Conservation (phyloP, 163 green algal genomes). For the Trebouxia gelatinosa region DNA sequence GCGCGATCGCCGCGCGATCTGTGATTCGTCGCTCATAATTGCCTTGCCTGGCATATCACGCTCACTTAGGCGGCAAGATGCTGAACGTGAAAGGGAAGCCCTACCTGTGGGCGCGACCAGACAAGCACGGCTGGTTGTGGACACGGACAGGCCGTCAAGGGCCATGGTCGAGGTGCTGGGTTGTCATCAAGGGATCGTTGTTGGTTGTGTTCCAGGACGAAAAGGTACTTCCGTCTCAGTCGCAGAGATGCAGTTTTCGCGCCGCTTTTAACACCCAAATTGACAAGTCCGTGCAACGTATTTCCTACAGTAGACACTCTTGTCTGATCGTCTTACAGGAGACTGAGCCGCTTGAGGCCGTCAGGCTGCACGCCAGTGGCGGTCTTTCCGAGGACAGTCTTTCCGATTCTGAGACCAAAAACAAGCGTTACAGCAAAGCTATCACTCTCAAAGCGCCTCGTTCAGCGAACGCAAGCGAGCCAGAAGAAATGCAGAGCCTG, state of each 20-base stretch:
- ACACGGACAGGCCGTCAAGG: conserved; percentile 14
- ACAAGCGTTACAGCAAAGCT: conserved; percentile 16
- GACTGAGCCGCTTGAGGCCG: background rate
- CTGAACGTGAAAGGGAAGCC: conserved; percentile 5
- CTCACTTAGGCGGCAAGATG: too few relatives aligned
- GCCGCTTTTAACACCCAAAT: background rate
- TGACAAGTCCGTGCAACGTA: background rate
- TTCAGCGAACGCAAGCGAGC: background rate
- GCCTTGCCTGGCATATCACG: too few relatives aligned
- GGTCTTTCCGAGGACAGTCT: background rate
- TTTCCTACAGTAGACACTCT: background rate
- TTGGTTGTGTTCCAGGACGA: conserved; percentile 12
- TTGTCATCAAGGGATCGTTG: conserved; percentile 3
- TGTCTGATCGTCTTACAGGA: conserved; percentile 7
- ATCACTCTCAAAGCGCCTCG: conserved; percentile 8
- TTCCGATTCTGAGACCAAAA: background rate
- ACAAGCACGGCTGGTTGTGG: conserved; percentile 18
- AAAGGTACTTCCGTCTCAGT: background rate
- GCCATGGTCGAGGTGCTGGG: background rate
- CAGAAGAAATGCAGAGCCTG: background rate
- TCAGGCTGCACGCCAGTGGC: background rate
- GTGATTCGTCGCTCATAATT: too few relatives aligned
- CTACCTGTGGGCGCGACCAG: conserved; percentile 10
- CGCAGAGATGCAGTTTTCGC: background rate
- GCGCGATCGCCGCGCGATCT: too few relatives aligned